Percentiles rank a stretch among this genome's conserved stretches.
Evolutionary conservation across 805 yeast genomes (phyloP).

Genomic region (Candida patagonica): DNA sequence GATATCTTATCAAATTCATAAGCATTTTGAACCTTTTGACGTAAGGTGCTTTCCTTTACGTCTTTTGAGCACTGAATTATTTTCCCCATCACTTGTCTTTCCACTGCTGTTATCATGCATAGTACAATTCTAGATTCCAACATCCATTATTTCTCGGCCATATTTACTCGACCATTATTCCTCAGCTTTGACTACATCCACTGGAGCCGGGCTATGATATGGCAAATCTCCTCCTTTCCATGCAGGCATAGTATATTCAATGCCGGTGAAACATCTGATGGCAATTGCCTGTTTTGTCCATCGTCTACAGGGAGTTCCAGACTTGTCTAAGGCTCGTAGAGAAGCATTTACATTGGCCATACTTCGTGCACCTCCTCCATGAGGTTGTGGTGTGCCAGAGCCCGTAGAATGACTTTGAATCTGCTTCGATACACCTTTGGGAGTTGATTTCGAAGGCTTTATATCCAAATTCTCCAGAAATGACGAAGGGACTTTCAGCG

Average conservation of each 20-base stretch:
- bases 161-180: too few species aligned
- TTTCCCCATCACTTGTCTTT: too few species aligned
- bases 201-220: too few species aligned
- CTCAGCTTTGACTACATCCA: too few species aligned
- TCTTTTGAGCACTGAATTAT: too few species aligned
- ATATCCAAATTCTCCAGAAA: constrained; percentile 1
- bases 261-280: constrained; percentile 39
- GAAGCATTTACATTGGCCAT: constrained; percentile 26
- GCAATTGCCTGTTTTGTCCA: constrained; percentile 35
- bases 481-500: constrained; percentile 9
- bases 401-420: neutral
- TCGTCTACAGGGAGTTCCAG: constrained; percentile 35
- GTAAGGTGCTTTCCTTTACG: too few species aligned
- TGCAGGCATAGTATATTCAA: constrained; percentile 26
- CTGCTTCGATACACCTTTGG: neutral
- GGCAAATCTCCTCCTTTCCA: constrained; percentile 36
- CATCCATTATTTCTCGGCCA: too few species aligned
- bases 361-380: constrained; percentile 18
- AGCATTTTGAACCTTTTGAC: too few species aligned
- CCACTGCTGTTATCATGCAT: too few species aligned
- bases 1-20: too few species aligned
- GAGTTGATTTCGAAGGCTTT: neutral
- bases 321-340: constrained; percentile 33
- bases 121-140: too few species aligned
- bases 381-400: constrained; percentile 7